phyloP scores from a whole-genome alignment of 2,329 filamentous ascomycete genomes.

The Ceratocystis diversiconidia region DNA sequence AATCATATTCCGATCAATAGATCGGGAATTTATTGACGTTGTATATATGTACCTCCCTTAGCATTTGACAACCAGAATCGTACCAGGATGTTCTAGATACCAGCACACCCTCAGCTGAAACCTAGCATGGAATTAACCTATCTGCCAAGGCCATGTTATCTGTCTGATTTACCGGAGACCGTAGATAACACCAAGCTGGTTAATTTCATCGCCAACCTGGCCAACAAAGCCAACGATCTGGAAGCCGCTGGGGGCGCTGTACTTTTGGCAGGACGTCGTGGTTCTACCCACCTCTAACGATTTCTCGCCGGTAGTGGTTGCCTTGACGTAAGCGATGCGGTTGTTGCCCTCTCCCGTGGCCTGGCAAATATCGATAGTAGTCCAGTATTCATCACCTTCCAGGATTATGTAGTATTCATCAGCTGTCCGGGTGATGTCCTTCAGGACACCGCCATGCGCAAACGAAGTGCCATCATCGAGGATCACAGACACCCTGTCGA shows the following conservation, averaged over 20 bases:
- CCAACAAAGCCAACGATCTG: conserved; percentile 40
- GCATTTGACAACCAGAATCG: neutral
- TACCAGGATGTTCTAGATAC: neutral
- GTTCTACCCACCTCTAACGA: conserved; percentile 31
- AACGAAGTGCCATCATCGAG: conserved; percentile 36
- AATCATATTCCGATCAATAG: no score
- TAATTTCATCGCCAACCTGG: conserved; percentile 40
- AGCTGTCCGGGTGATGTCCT: conserved; percentile 30
- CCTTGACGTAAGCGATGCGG: conserved; percentile 42
- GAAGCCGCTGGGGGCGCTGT: conserved; percentile 34
- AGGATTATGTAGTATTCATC: conserved; percentile 38
- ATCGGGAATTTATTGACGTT: no score
- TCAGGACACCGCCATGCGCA: conserved; percentile 36
- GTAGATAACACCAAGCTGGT: conserved; percentile 38
- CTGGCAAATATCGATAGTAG: conserved; percentile 35
- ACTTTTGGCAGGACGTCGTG: conserved; percentile 34
- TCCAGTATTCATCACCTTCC: conserved; percentile 40
- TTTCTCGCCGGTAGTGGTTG: conserved; percentile 37
- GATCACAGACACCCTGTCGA: conserved; percentile 37
- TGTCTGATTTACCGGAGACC: conserved; percentile 26
- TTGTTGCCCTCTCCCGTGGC: conserved; percentile 32
- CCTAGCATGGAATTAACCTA: no score
- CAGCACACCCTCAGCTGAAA: no score
- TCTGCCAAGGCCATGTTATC: no score
- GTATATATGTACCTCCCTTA: no score